These are phyloP conservation scores for Sicyos edulis DNA, from an alignment of 306 rosid species.

Conservation along the genomic window DNA sequence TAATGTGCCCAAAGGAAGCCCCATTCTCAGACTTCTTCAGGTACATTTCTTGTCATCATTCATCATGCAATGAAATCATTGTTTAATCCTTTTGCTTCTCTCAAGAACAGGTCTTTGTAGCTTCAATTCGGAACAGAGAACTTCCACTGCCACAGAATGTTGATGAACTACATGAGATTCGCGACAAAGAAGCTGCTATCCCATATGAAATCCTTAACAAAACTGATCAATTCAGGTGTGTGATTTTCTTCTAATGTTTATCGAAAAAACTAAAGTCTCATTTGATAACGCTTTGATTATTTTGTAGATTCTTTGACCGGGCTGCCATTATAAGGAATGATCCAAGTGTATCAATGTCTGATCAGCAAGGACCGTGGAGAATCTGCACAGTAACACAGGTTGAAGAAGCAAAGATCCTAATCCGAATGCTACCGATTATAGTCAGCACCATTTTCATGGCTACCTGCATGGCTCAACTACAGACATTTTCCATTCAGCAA, in stretches of 20 bases:
- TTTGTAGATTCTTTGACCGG: constrained; percentile 56
- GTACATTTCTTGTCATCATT: constrained; percentile 4
- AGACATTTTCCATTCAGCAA: constrained; percentile 71
- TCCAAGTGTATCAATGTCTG: constrained; percentile 16
- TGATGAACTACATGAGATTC: constrained; percentile 50
- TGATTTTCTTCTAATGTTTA: neutral
- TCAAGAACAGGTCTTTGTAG: constrained; percentile 46
- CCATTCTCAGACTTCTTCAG: constrained; percentile 52
- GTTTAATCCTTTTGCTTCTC: neutral
- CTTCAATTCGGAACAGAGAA: constrained; percentile 46
- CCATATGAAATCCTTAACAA: constrained; percentile 47
- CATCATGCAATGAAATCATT: neutral
- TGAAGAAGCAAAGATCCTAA: constrained; percentile 74
- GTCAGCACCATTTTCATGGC: constrained; percentile 69
- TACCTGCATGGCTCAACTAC: constrained; percentile 87
- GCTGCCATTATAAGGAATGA: constrained; percentile 43
- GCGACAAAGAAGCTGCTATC: constrained; percentile 31
- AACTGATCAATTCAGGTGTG: constrained; percentile 72
- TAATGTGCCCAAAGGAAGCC: constrained; percentile 64
- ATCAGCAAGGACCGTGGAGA: constrained; percentile 42
- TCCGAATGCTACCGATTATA: constrained; percentile 83
- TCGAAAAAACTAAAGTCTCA: neutral
- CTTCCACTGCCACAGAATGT: constrained; percentile 44
- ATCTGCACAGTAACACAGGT: constrained; percentile 77
- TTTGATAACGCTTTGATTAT: neutral